phyloP scores from a whole-genome alignment of 2,329 filamentous ascomycete species.

The Alternaria ethzedia region DNA sequence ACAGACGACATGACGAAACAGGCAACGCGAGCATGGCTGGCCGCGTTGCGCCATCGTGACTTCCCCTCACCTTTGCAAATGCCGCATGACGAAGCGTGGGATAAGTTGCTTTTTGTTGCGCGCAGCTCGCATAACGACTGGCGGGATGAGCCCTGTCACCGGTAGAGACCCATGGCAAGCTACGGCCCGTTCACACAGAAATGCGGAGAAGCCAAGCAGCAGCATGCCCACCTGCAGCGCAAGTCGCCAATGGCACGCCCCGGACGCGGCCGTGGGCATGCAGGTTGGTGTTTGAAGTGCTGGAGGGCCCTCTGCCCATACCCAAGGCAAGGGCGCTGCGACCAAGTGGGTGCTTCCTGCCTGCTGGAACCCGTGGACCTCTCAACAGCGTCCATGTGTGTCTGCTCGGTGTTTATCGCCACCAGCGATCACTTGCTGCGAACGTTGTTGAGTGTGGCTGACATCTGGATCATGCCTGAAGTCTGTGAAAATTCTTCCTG shows the following conservation, averaged over 20 bases:
- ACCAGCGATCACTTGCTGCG: constrained; percentile 3
- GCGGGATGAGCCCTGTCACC: constrained; percentile 17
- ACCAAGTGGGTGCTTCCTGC: constrained; percentile 24
- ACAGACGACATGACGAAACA: constrained; percentile 1
- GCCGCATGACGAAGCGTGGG: constrained; percentile 30
- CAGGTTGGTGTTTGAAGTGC: constrained; percentile 2
- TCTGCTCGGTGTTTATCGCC: constrained; percentile 17
- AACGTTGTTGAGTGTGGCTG: constrained; percentile 11
- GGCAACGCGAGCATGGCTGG: constrained; percentile 2
- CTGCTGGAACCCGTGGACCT: constrained; percentile 24
- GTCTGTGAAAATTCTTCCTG: constrained; percentile 30
- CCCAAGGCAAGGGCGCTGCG: constrained; percentile 19
- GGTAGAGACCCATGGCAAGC: constrained; percentile 16
- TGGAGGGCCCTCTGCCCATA: constrained; percentile 18
- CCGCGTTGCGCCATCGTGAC: constrained; percentile 28
- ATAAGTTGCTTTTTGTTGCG: constrained; percentile 20
- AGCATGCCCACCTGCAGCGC: constrained; percentile 5
- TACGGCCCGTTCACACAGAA: constrained; percentile 26
- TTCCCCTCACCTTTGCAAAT: constrained; percentile 12
- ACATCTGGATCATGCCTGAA: constrained; percentile 21
- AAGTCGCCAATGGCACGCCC: constrained; percentile 9
- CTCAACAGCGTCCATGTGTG: constrained; percentile 20
- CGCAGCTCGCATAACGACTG: constrained; percentile 18
- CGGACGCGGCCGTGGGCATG: constrained; percentile 3
- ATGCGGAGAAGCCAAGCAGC: constrained; percentile 27